Conservation (phyloP, 352 stramenopile genomes). For the Elongisporangium anandrum region DNA sequence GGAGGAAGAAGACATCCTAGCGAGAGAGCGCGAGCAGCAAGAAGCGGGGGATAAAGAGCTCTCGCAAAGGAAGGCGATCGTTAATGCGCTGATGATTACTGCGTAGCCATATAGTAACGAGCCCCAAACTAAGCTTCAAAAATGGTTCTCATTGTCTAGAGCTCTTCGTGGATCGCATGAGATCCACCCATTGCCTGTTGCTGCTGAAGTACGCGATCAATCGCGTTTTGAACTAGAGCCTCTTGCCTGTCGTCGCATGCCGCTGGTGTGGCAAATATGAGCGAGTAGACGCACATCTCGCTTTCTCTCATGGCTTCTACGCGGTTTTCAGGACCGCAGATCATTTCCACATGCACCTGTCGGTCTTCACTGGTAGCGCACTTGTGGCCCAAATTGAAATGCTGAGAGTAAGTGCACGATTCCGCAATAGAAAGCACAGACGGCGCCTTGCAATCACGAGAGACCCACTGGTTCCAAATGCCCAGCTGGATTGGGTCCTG, state of each 20-base stretch:
- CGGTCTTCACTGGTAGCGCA: slow-evolving; percentile 85
- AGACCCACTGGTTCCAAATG: slow-evolving; percentile 62
- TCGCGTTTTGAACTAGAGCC: slow-evolving; percentile 5
- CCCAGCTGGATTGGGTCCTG: slow-evolving; percentile 38
- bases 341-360: slow-evolving; percentile 61
- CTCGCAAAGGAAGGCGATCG: background rate
- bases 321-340: slow-evolving; percentile 70
- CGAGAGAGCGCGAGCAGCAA: background rate
- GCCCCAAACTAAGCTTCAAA: background rate
- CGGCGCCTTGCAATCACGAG: slow-evolving; percentile 17
- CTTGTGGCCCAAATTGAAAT: slow-evolving; percentile 76
- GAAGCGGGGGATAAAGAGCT: background rate
- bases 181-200: background rate
- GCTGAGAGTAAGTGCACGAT: slow-evolving; percentile 17
- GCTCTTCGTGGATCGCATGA: background rate
- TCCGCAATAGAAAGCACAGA: slow-evolving; percentile 15
- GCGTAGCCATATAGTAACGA: background rate
- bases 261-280: slow-evolving; percentile 72
- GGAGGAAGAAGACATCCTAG: slow-evolving; percentile 20
- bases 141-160: background rate
- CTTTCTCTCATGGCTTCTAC: slow-evolving; percentile 87
- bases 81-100: background rate
- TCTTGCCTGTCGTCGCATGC: slow-evolving; percentile 33
- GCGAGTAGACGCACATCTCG: slow-evolving; percentile 88
- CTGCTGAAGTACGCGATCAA: slow-evolving; percentile 3